A percentile compares a stretch with the other conserved stretches of the same genome.
Conservation (phyloP, 1,284 basidiomycete genomes). For the Apiotrichum akiyoshidainum region DNA sequence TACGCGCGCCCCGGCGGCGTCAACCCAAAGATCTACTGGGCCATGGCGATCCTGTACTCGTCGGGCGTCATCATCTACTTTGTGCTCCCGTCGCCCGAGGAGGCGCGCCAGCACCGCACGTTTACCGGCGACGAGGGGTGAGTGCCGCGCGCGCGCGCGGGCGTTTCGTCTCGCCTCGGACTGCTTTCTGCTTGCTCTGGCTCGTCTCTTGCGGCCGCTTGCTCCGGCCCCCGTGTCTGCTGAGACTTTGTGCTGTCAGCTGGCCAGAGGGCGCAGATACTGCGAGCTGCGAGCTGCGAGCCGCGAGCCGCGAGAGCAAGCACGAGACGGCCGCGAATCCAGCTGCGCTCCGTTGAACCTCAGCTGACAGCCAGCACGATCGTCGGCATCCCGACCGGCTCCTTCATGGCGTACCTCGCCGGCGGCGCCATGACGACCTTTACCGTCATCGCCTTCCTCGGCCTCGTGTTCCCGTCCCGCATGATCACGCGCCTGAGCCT, state of each 20-base stretch:
- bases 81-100: conserved; percentile 9
- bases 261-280: too few relatives aligned
- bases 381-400: conserved; percentile 10
- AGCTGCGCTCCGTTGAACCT: too few relatives aligned
- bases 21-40: conserved; percentile 12
- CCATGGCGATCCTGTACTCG: conserved; percentile 6
- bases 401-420: conserved; percentile 9
- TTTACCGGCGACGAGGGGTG: conserved; percentile 6
- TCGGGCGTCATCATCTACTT: conserved; percentile 5
- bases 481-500: conserved; percentile 17
- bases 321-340: too few relatives aligned
- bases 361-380: neutral
- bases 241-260: too few relatives aligned
- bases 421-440: conserved; percentile 5
- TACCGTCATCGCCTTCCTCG: conserved; percentile 4
- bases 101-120: conserved; percentile 3
- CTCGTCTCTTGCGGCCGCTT: too few relatives aligned
- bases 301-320: too few relatives aligned
- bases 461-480: conserved; percentile 10
- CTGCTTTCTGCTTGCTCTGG: neutral
- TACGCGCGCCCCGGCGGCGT: conserved; percentile 13
- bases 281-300: too few relatives aligned
- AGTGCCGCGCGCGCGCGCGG: too few relatives aligned
- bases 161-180: too few relatives aligned
- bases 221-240: too few relatives aligned